Evolutionary conservation across 306 rosid species (phyloP).

Genomic region (Cucumis melo): DNA sequence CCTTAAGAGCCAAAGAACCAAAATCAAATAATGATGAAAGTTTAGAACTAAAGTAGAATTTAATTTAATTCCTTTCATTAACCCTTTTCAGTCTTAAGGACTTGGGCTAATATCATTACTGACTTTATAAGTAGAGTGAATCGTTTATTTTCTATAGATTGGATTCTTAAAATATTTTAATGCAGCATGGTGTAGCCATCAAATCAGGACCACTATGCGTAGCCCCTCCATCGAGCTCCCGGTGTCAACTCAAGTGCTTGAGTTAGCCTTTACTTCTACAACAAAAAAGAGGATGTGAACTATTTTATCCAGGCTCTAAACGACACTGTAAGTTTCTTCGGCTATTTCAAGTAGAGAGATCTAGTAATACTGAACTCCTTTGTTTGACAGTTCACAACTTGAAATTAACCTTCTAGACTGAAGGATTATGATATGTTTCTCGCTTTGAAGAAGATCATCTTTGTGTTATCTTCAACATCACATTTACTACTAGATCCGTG

Average conservation of each 20-base stretch:
- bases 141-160: background rate
- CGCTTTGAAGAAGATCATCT: background rate
- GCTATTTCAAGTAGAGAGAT: constrained; percentile 42
- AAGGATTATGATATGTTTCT: background rate
- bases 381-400: background rate
- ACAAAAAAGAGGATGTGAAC: constrained; percentile 78
- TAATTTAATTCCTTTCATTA: background rate
- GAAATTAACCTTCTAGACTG: background rate
- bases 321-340: constrained; percentile 75
- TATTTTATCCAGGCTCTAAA: constrained; percentile 48
- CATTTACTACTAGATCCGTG: background rate
- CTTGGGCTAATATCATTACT: background rate
- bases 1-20: background rate
- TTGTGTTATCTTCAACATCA: background rate
- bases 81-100: background rate
- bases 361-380: background rate
- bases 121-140: background rate
- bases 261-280: constrained; percentile 76
- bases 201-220: constrained; percentile 97
- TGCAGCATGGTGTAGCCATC: constrained; percentile 96
- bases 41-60: background rate
- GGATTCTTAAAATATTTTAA: background rate
- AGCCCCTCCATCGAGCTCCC: constrained; percentile 74
- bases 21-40: background rate
- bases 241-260: constrained; percentile 73